Base-by-base conservation (phyloP, 441 rosid genomes). In the Cnidoscolus chayamansa region DNA sequence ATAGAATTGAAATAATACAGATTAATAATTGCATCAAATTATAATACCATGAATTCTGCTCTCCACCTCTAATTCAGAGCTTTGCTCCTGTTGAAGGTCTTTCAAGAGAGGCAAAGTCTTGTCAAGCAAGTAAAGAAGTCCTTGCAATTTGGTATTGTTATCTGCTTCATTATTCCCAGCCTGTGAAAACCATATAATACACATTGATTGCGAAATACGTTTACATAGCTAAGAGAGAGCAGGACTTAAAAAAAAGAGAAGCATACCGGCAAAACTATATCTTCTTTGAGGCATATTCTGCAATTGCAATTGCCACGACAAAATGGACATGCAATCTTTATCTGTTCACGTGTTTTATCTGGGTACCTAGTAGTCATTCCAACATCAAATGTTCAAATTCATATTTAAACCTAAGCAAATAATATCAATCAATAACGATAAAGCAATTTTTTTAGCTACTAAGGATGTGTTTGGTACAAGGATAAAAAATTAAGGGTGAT, bases 291-390 rank as follows among this genome's bases (percentile, higher is more conserved):
- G 66, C 73, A 76, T 35, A 84, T 54, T 73, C 84, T 86, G 81
- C 92, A 88, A 76, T 86, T 88, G 72, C 92, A 86, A 78, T 83
- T 86, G 10, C 76, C 78, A 37, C 77, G 79, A 67, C 92, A 86
- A 76, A 83, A 69, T 19, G 92, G 92, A 68, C 92, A 88, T 62
- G 72, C 76, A 13, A 78, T 61, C 32, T 82, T 82, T 67, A 84
- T 72, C 55, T 78, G 87, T 19, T 84, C 86, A 69, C 68, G 81
- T 25, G 83, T 70, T 77, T 73, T 72, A 16, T 65, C 78, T 19
- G 90, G 92, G 73, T 88, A 88, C 91, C 89, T 87, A 75, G 11
- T 37, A 12, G 68, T 71, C 68, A 73, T 60, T 58, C 74, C 64
- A 51, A 71, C 19, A 53, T 25, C 25, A 25, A 25, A 25, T 25